Conservation (phyloP, 2,329 filamentous ascomycete species). For the Akanthomyces muscarius region DNA sequence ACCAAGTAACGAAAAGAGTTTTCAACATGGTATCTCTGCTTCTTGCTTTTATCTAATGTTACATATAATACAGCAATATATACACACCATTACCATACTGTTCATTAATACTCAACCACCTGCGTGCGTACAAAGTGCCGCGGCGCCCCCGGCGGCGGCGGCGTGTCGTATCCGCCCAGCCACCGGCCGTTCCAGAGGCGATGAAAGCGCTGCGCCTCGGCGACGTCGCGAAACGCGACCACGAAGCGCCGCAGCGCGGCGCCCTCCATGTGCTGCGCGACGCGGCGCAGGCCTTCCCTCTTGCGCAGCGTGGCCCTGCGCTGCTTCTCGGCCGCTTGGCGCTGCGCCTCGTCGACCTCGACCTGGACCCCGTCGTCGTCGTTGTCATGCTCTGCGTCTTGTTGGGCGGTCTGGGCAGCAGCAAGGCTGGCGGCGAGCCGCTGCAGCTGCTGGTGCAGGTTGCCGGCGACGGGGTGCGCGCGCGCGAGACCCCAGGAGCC, state of each 20-base stretch:
- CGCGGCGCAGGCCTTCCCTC: neutral
- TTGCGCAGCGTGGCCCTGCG: neutral
- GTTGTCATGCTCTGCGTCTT: too few relatives aligned
- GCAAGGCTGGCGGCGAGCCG: neutral
- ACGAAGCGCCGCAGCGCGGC: conserved; percentile 28
- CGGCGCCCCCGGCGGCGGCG: neutral
- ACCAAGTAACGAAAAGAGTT: too few relatives aligned
- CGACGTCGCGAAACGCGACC: conserved; percentile 29
- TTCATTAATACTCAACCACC: conserved; percentile 10
- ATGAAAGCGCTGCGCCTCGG: conserved; percentile 37
- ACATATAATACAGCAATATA: conserved; percentile 8
- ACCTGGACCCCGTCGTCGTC: neutral
- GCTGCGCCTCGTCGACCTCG: neutral
- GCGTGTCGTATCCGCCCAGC: conserved; percentile 21
- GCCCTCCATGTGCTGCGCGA: conserved; percentile 9
- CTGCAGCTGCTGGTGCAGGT: conserved; percentile 6
- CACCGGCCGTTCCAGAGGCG: conserved; percentile 38
- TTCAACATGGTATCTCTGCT: neutral
- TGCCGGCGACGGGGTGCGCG: conserved; percentile 19
- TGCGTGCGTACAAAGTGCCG: conserved; percentile 10
- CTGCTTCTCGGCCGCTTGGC: neutral
- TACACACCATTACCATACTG: neutral
- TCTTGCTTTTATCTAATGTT: neutral
- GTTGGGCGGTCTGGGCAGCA: neutral
- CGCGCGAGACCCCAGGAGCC: conserved; percentile 24